Conservation (phyloP, 2,329 filamentous ascomycete genomes). For the Aspergillus niger region DNA sequence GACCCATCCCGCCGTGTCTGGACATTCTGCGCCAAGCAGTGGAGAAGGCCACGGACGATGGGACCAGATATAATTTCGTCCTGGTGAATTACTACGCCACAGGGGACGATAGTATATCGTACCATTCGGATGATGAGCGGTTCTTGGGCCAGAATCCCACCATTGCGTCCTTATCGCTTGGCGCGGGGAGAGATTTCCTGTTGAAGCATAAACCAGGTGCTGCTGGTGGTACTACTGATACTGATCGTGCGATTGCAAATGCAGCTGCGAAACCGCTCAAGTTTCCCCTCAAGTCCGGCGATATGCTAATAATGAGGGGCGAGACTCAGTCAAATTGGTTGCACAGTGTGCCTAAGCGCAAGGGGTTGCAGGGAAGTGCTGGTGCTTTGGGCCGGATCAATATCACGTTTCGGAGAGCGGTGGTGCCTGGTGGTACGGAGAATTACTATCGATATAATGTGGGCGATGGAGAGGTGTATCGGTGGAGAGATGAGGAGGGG, state of each 20-base stretch:
- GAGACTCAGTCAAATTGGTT: slow-evolving; percentile 75
- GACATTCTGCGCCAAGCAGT: slow-evolving; percentile 63
- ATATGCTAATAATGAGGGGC: slow-evolving; percentile 79
- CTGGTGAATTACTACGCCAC: slow-evolving; percentile 83
- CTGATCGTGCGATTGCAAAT: slow-evolving; percentile 4
- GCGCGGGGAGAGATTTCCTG: slow-evolving; percentile 71
- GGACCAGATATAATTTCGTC: slow-evolving; percentile 70
- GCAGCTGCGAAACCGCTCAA: slow-evolving; percentile 50
- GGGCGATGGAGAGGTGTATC: slow-evolving; percentile 66
- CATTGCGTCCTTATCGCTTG: slow-evolving; percentile 75
- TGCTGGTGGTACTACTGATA: slow-evolving; percentile 36
- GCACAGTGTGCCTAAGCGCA: slow-evolving; percentile 75
- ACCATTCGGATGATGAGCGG: slow-evolving; percentile 77
- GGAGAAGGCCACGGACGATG: slow-evolving; percentile 63
- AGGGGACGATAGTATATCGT: slow-evolving; percentile 74
- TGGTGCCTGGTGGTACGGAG: slow-evolving; percentile 71
- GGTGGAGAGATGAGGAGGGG: slow-evolving; percentile 59
- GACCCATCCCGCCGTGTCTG: slow-evolving; percentile 71
- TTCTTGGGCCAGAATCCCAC: slow-evolving; percentile 70
- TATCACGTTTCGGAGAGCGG: slow-evolving; percentile 73
- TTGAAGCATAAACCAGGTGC: slow-evolving; percentile 72
- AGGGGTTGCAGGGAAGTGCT: slow-evolving; percentile 54
- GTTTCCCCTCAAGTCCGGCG: slow-evolving; percentile 63
- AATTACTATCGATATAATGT: slow-evolving; percentile 88
- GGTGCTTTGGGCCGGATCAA: slow-evolving; percentile 68